A percentile compares a stretch with the other conserved stretches of the same genome.
phyloP scores from a whole-genome alignment of 768 basidiomycete species.

The Amanita inopinata region DNA sequence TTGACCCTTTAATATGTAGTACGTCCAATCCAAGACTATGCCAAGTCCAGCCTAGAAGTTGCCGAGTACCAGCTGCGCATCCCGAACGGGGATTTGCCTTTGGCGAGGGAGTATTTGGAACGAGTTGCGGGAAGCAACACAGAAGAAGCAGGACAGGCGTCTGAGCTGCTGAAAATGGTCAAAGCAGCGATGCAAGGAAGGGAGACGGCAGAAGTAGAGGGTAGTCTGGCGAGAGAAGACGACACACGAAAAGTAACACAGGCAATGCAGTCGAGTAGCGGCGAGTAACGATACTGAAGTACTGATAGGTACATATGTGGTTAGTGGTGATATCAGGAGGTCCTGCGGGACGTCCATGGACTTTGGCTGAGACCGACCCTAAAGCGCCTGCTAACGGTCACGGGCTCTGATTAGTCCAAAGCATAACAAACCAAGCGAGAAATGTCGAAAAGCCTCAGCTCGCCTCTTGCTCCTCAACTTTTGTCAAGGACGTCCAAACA shows the following conservation, averaged over 20 bases:
- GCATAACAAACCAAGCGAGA: conserved; percentile 28
- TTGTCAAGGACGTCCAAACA: conserved; percentile 16
- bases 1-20: conserved; percentile 29
- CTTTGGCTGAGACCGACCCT: conserved; percentile 23
- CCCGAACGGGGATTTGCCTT: conserved; percentile 50
- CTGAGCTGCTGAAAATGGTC: conserved; percentile 58
- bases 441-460: conserved; percentile 32
- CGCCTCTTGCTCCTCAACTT: conserved; percentile 23
- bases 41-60: conserved; percentile 76
- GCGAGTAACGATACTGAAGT: no score
- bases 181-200: conserved; percentile 27
- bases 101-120: conserved; percentile 69
- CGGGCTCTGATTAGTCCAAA: conserved; percentile 29
- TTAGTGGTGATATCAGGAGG: no score
- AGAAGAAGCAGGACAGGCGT: conserved; percentile 68
- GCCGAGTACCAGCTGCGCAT: conserved; percentile 68
- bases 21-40: conserved; percentile 67
- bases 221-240: background rate
- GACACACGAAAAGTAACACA: background rate
- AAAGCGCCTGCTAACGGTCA: conserved; percentile 24
- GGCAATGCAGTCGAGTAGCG: no score
- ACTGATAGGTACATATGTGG: no score
- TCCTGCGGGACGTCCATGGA: background rate
- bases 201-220: conserved; percentile 14
- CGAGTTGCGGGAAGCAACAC: conserved; percentile 69